phyloP scores from a whole-genome alignment of 2,329 filamentous ascomycete genomes.

The Septoria linicola region DNA sequence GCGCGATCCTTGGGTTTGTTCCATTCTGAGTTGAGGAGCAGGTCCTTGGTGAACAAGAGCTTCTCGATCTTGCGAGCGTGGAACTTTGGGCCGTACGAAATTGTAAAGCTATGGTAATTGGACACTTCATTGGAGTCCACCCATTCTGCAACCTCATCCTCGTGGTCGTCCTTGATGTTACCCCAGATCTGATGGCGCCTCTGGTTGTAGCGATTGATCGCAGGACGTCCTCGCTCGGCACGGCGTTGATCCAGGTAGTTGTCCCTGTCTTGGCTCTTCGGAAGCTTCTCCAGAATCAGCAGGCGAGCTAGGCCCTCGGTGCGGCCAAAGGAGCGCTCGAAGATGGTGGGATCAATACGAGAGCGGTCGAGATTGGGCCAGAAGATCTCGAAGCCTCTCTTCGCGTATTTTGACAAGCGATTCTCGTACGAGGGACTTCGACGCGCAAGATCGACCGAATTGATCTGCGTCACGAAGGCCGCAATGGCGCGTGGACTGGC shows the following conservation, averaged over 20 bases:
- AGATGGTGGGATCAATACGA: conserved; percentile 81
- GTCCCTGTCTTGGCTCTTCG: conserved; percentile 66
- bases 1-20: conserved; percentile 70
- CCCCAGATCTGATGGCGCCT: conserved; percentile 53
- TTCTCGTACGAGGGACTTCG: conserved; percentile 87
- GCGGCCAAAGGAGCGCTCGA: conserved; percentile 73
- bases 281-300: conserved; percentile 75
- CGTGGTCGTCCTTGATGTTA: conserved; percentile 73
- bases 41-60: conserved; percentile 75
- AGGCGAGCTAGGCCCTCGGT: conserved; percentile 76
- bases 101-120: conserved; percentile 67
- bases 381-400: conserved; percentile 79
- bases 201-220: conserved; percentile 45
- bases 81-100: conserved; percentile 61
- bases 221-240: conserved; percentile 68
- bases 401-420: conserved; percentile 79
- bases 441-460: conserved; percentile 74
- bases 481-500: conserved; percentile 72
- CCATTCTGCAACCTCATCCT: conserved; percentile 85
- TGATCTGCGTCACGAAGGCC: conserved; percentile 78
- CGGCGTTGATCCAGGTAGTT: conserved; percentile 69
- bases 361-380: conserved; percentile 73
- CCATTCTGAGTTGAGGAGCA: conserved; percentile 84
- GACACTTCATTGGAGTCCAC: conserved; percentile 72
- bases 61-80: conserved; percentile 73